Base-by-base conservation (phyloP, 768 basidiomycete genomes). In the Suillus hirtellus region DNA sequence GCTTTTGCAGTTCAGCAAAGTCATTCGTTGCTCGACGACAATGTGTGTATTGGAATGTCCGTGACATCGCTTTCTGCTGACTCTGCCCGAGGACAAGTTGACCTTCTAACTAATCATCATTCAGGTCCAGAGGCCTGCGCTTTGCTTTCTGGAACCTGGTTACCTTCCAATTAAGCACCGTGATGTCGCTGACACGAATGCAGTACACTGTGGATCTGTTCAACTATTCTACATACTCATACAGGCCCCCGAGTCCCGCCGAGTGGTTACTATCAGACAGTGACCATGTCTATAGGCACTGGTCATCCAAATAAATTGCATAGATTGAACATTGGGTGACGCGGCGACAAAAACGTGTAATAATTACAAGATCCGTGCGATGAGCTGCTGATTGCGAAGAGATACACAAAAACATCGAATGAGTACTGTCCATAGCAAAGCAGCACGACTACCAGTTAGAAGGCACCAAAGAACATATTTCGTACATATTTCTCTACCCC, bases 381-480 rank as follows among this genome's bases (percentile, higher is more conserved):
- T 34, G 52, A 53, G 31, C 52, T 53, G 31, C 52, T 31, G 52
- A 19, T 53, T 53, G 52, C 31, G 31, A 34, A 53, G 4, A 53
- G 31, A 53, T 34, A 53, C 52, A 53, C 52, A 10, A 53, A 53
- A 53, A n/a, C 10, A 53, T 53, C 10, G 40, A 59, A 56, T 62
- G 61, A 27, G 27, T 43, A 55, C 9, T 59, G 61, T 31, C 31
- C 17, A 53, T 17, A 34, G 31, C 17, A 53, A 53, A 53, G 31
- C 19, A 34, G 55, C 34, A 50, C 27, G 44, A 34, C 21, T 60
- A 44, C n/a, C 34, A 38, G 60, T 27, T 10, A 50, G 19, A 52
- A 54, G 24, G 47, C 12, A 60, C 31, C 46, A 60, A 52, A 52
- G 40, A 62, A 62, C 58, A 53, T 49, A 27, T 49, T 53, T 53